phyloP scores from a whole-genome alignment of 768 basidiomycete genomes.

The Tricholoma matsutake region DNA sequence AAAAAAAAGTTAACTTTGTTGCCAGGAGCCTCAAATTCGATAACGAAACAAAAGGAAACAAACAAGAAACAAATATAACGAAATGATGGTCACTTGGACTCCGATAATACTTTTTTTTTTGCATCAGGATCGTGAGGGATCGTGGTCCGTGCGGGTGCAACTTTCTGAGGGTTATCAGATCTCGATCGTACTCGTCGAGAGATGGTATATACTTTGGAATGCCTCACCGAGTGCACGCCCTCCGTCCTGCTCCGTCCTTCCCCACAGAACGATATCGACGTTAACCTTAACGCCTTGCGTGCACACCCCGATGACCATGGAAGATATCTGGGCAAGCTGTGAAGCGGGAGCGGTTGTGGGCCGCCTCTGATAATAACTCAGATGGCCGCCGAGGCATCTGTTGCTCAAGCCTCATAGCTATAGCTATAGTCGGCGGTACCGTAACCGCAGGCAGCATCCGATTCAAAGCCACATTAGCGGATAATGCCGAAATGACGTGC shows the following conservation, averaged over 20 bases:
- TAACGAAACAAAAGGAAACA: too few relatives aligned
- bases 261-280: background rate
- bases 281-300: background rate
- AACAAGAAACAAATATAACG: too few relatives aligned
- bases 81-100: slow-evolving; percentile 3
- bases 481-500: background rate
- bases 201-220: background rate
- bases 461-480: background rate
- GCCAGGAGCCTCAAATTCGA: background rate
- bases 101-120: background rate
- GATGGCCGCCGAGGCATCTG: too few relatives aligned
- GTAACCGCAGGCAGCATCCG: too few relatives aligned
- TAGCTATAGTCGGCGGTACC: background rate
- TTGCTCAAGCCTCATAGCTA: background rate
- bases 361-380: background rate
- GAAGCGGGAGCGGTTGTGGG: background rate
- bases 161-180: background rate
- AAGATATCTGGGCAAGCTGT: background rate
- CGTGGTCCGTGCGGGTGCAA: background rate
- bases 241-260: too few relatives aligned
- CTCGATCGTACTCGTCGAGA: slow-evolving; percentile 6
- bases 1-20: background rate
- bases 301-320: background rate
- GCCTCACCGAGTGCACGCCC: background rate
- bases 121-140: background rate